Conservation (phyloP, 176 grass and related monocot species). For the Carex littledalei region DNA sequence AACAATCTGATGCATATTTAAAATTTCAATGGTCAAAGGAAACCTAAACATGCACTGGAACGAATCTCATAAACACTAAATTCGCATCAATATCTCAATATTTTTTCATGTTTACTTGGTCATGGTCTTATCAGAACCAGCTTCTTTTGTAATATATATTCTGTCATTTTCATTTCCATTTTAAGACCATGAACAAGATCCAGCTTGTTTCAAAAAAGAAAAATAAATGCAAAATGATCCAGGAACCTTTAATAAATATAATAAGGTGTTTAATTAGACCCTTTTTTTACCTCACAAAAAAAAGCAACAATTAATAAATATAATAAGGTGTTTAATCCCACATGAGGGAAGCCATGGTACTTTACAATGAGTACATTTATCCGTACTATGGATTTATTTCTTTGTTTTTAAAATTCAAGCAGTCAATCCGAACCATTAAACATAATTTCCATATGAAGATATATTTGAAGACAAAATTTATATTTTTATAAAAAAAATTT, state of each 20-base stretch:
- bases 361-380: no score
- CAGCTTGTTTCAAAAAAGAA: not conserved
- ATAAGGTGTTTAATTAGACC: no score
- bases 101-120: not conserved
- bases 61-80: not conserved
- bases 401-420: no score
- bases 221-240: not conserved
- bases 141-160: not conserved
- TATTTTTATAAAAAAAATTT: no score
- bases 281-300: no score
- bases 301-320: no score
- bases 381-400: no score
- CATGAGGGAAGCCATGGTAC: no score
- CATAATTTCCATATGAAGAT: no score
- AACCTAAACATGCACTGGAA: not conserved
- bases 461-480: no score
- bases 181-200: constrained; percentile 10
- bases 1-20: not conserved
- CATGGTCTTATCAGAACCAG: not conserved
- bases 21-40: not conserved
- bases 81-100: not conserved
- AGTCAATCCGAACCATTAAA: no score
- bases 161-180: not conserved
- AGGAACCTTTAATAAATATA: not conserved
- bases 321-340: no score